A percentile compares a stretch with the other conserved stretches of the same genome.
phyloP scores from a whole-genome alignment of 2,329 filamentous ascomycete species.

The Diaporthe batatas region DNA sequence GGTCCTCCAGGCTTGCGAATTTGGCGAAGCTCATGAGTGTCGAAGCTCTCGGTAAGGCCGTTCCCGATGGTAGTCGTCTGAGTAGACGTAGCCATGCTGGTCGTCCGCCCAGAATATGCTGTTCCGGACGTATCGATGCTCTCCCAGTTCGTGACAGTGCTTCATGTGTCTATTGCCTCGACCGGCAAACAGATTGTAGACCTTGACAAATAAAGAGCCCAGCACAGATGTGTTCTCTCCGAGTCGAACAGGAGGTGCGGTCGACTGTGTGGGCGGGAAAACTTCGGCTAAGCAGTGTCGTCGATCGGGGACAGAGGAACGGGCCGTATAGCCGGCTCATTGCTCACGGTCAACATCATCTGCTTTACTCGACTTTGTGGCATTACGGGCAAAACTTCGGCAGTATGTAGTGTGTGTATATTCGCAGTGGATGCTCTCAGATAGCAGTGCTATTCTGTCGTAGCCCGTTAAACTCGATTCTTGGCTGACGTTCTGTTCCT shows the following conservation, averaged over 20 bases:
- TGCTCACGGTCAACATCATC: not conserved
- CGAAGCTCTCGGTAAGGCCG: not conserved
- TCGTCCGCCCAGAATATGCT: not conserved
- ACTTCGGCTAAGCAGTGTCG: constrained; percentile 10
- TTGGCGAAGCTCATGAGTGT: constrained; percentile 20
- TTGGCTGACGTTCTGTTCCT: not conserved
- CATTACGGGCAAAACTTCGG: constrained; percentile 1
- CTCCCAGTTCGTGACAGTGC: no score
- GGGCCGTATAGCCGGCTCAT: not conserved
- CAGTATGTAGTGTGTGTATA: not conserved
- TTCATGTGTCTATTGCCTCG: not conserved
- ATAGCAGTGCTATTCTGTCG: not conserved
- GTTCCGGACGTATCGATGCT: not conserved
- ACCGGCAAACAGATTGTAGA: not conserved
- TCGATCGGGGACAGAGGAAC: not conserved
- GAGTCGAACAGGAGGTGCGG: not conserved
- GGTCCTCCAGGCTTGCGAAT: not conserved
- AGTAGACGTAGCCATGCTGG: constrained; percentile 21
- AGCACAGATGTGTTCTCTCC: not conserved
- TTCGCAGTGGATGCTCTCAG: not conserved
- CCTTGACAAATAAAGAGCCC: no score
- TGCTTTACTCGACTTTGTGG: not conserved
- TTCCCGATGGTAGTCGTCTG: constrained; percentile 11
- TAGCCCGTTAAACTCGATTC: not conserved
- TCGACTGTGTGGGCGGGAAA: not conserved